Percentiles rank a stretch among this genome's conserved stretches.
Evolutionary conservation across 75 land plant species (phyloP).

Genomic region (Pinus albicaulis): DNA sequence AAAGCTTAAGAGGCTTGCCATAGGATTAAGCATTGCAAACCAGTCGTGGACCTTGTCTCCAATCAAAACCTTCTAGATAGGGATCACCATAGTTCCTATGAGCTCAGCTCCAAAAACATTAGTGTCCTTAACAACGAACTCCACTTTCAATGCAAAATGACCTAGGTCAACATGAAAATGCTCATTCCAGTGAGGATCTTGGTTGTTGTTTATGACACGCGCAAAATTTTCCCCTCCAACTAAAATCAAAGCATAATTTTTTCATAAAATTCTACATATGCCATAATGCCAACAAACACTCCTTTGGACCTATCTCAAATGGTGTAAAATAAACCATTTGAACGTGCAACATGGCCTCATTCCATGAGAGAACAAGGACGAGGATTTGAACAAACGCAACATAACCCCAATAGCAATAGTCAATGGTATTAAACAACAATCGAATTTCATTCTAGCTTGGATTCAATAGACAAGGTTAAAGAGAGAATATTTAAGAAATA

Average conservation of each 20-base stretch:
- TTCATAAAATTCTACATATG: neutral
- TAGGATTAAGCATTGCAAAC: conserved; percentile 50
- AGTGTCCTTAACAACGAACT: conserved; percentile 67
- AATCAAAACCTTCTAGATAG: conserved; percentile 18
- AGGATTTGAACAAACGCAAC: neutral
- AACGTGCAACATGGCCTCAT: neutral
- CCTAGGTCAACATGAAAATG: conserved; percentile 61
- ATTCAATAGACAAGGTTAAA: too few species aligned
- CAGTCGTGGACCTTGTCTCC: conserved; percentile 44
- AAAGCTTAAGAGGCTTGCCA: conserved; percentile 62
- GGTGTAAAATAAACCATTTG: neutral
- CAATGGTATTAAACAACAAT: too few species aligned
- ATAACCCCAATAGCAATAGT: neutral
- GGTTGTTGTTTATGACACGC: conserved; percentile 36
- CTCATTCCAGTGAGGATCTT: conserved; percentile 67
- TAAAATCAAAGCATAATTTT: too few species aligned
- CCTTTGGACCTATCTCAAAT: neutral
- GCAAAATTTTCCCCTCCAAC: conserved; percentile 68
- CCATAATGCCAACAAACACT: neutral
- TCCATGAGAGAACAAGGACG: neutral
- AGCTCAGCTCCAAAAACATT: conserved; percentile 74
- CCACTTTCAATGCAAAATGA: conserved; percentile 41
- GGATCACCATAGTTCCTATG: conserved; percentile 34
- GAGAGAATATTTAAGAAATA: too few species aligned
- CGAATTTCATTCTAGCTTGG: too few species aligned